phyloP scores from a whole-genome alignment of 23 red algal genomes.

The Chondrus crispus region DNA sequence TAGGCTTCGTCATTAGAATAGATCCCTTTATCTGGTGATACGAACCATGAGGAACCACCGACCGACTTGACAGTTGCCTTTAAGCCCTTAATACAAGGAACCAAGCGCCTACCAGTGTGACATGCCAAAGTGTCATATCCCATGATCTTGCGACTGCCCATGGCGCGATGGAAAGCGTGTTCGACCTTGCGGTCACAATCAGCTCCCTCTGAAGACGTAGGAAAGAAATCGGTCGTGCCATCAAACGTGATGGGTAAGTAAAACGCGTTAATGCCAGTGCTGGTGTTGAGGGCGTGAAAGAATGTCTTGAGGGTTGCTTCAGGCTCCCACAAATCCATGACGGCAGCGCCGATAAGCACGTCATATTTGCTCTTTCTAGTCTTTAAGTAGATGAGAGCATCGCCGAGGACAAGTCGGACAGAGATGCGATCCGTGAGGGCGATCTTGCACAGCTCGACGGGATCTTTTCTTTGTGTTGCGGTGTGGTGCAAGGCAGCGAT shows the following conservation, averaged over 20 bases:
- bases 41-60: constrained; percentile 65
- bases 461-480: too few species aligned
- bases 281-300: constrained; percentile 9
- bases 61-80: not conserved
- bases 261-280: constrained; percentile 22
- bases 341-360: constrained; percentile 46
- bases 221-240: constrained; percentile 55
- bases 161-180: not conserved
- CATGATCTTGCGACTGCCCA: constrained; percentile 1
- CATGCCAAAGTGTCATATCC: constrained; percentile 2
- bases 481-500: too few species aligned
- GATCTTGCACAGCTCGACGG: not conserved
- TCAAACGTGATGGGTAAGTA: constrained; percentile 72
- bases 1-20: constrained; percentile 36
- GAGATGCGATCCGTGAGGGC: constrained; percentile 7
- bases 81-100: not conserved
- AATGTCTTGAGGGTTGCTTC: not conserved
- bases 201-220: constrained; percentile 35
- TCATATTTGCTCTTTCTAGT: not conserved
- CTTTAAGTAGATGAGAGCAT: constrained; percentile 35
- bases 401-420: constrained; percentile 30
- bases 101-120: constrained; percentile 36
- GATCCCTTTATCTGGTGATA: constrained; percentile 13
- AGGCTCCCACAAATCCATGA: constrained; percentile 60
- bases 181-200: not conserved